Percentiles rank a stretch among this genome's conserved stretches.
These are phyloP conservation scores for Penicillium crystallinum DNA, from an alignment of 495 filamentous ascomycete genomes.

Conservation along the genomic window DNA sequence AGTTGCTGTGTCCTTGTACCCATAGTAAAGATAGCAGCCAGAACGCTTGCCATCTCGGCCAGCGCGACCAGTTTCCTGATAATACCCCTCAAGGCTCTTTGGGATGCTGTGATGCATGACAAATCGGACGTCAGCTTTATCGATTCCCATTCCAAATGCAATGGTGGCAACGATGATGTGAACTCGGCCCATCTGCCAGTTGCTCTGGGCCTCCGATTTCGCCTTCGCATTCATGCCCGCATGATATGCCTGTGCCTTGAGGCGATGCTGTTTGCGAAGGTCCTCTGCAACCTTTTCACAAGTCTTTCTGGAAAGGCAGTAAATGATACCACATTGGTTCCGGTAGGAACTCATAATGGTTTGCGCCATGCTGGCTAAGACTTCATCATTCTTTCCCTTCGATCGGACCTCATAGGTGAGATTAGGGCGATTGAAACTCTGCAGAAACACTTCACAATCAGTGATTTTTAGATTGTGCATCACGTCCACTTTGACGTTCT, in stretches of 20 bases:
- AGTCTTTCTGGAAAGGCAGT: constrained; percentile 78
- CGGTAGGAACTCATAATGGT: constrained; percentile 62
- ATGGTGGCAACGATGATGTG: constrained; percentile 98
- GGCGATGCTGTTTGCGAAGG: constrained; percentile 53
- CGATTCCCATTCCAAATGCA: constrained; percentile 98
- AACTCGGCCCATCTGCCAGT: constrained; percentile 73
- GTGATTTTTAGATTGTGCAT: constrained; percentile 80
- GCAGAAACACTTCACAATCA: constrained; percentile 68
- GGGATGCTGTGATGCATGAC: constrained; percentile 90
- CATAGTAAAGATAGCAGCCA: constrained; percentile 85
- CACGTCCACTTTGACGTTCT: constrained; percentile 85
- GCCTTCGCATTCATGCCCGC: constrained; percentile 62
- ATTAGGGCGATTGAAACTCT: constrained; percentile 94
- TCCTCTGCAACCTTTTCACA: constrained; percentile 75
- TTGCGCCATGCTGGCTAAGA: constrained; percentile 61
- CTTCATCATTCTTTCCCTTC: constrained; percentile 51
- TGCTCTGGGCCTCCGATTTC: constrained; percentile 61
- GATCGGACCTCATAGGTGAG: constrained; percentile 74
- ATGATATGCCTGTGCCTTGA: constrained; percentile 82
- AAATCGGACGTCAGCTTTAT: constrained; percentile 92
- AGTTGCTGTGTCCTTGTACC: constrained; percentile 62
- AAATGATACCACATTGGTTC: constrained; percentile 84
- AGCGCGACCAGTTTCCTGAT: constrained; percentile 93
- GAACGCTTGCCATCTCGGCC: constrained; percentile 85
- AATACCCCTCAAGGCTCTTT: constrained; percentile 96